These are phyloP conservation scores for Cystobasidiopsis lactophilus DNA, from an alignment of 768 basidiomycete genomes.

Conservation along the genomic window DNA sequence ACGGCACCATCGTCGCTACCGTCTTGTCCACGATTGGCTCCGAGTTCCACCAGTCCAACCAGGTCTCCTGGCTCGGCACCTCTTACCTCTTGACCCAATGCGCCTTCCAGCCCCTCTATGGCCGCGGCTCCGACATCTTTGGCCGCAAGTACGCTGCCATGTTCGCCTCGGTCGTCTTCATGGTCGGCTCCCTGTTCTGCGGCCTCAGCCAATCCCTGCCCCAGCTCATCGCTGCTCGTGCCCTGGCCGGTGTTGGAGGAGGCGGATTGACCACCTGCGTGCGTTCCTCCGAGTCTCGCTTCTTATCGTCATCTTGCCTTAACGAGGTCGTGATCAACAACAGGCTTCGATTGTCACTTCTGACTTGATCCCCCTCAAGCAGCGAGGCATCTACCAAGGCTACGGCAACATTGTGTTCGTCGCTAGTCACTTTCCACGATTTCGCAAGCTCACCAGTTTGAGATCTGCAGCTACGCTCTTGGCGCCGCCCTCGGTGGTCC, in stretches of 20 bases:
- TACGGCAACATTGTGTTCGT: neutral
- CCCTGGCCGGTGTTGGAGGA: conserved; percentile 15
- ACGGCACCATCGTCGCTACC: conserved; percentile 2
- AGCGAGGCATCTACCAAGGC: conserved; percentile 52
- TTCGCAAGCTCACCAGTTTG: conserved; percentile 24
- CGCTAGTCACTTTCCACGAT: neutral
- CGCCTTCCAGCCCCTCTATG: conserved; percentile 14
- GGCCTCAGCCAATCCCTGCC: conserved; percentile 13
- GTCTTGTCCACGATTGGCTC: conserved; percentile 8
- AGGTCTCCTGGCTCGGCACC: conserved; percentile 14
- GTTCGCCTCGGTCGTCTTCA: conserved; percentile 13
- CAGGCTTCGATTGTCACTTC: conserved; percentile 45
- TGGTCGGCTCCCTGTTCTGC: conserved; percentile 14
- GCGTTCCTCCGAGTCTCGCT: neutral
- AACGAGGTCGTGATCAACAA: too few species aligned
- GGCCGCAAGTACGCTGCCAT: conserved; percentile 14
- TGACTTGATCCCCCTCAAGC: conserved; percentile 40
- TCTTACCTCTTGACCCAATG: conserved; percentile 12
- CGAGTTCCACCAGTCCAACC: conserved; percentile 10
- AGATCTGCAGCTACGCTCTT: conserved; percentile 39
- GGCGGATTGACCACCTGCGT: conserved; percentile 8
- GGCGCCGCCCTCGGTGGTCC: conserved; percentile 43
- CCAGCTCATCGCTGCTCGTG: conserved; percentile 15
- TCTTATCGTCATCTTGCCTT: conserved; percentile 23
- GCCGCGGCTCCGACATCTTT: conserved; percentile 9